Evolutionary conservation across 2,329 filamentous ascomycete genomes (phyloP), one percentile per base, ranked within the genome.

Genomic region (Laburnicola sp.): DNA sequence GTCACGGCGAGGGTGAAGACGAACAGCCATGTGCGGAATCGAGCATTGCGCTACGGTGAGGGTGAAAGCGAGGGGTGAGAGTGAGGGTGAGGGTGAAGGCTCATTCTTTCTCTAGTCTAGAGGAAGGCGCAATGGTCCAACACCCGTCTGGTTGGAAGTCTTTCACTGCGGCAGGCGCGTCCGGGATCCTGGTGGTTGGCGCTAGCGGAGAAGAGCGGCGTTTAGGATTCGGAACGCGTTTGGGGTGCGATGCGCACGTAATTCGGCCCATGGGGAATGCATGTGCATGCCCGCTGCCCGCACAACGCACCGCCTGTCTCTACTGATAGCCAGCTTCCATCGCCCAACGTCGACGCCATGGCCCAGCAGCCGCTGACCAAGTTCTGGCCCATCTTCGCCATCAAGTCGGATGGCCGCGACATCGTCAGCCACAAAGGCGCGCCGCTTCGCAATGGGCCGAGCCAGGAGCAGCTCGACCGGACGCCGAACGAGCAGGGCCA

Each of bases 401-500:
- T 69, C 27, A 73, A 78, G 39, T 81, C 78, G 23, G 79, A 81
- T 61, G 79, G 78, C 41, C 76, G 75, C 59, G 64, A 74, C 25
- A 74, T 79, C 31, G 72, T 77, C 74, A 76, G 70, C 70, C 78
- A 61, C 72, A 83, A 68, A 42, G 65, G 66, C 64, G 78, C 69
- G 66, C 79, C 73, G 67, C 73, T 74, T 70, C 78, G 77, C 56
- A 83, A 83, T 57, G 74, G 76, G 30, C 81, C 81, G 5, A 78
- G 76, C 2, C 66, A 74, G 50, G 73, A 78, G 35, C 81, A 83
- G 66, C 72, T 82, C 48, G 76, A 82, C 63, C 73, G 75, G 51
- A 77, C 70, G 34, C 79, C 80, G 22, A 77, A 83, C 59, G 73
- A 73, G 25, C 76, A 82, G 60, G 81, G 81, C 35, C 73, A 79